A percentile compares a stretch with the other conserved stretches of the same genome.
Evolutionary conservation across 345 rosid genomes (phyloP).

Genomic region (Aegle marmelos): DNA sequence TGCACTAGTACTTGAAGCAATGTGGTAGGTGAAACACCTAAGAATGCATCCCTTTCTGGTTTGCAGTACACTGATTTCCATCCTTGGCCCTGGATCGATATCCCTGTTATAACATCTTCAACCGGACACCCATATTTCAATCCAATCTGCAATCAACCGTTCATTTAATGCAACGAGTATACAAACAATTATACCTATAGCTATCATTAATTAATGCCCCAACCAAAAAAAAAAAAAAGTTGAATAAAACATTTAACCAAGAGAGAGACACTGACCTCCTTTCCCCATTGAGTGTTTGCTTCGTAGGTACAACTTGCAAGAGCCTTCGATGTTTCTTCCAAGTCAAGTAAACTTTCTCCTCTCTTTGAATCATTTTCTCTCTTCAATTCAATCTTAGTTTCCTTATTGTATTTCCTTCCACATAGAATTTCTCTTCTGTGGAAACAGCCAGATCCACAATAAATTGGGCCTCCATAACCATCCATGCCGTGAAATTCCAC

Average conservation of each 20-base stretch:
- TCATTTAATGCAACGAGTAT: not conserved
- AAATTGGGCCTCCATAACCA: slow-evolving; percentile 69
- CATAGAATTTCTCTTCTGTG: slow-evolving; percentile 73
- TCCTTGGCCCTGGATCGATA: slow-evolving; percentile 62
- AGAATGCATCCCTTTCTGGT: slow-evolving; percentile 55
- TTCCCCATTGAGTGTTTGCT: slow-evolving; percentile 63
- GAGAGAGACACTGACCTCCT: slow-evolving; percentile 38
- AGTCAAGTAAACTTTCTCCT: slow-evolving; percentile 12
- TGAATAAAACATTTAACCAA: not conserved
- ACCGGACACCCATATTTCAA: slow-evolving; percentile 65
- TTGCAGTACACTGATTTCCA: slow-evolving; percentile 62
- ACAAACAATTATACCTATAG: not conserved
- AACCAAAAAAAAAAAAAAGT: not conserved
- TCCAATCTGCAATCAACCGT: slow-evolving; percentile 53
- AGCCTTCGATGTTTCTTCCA: slow-evolving; percentile 35
- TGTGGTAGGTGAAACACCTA: slow-evolving; percentile 57
- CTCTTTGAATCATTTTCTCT: slow-evolving; percentile 6
- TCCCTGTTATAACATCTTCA: slow-evolving; percentile 84
- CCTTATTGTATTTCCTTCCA: slow-evolving; percentile 35
- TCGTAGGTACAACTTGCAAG: slow-evolving; percentile 62
- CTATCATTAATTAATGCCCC: not conserved
- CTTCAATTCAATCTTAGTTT: slow-evolving; percentile 21
- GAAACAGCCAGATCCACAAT: slow-evolving; percentile 71
- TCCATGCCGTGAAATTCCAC: slow-evolving; percentile 61
- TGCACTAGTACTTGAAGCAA: slow-evolving; percentile 61